A percentile compares a stretch with the other conserved stretches of the same genome.
Conservation (phyloP, 208 protist species). For the Trypanosoma cruzi region DNA sequence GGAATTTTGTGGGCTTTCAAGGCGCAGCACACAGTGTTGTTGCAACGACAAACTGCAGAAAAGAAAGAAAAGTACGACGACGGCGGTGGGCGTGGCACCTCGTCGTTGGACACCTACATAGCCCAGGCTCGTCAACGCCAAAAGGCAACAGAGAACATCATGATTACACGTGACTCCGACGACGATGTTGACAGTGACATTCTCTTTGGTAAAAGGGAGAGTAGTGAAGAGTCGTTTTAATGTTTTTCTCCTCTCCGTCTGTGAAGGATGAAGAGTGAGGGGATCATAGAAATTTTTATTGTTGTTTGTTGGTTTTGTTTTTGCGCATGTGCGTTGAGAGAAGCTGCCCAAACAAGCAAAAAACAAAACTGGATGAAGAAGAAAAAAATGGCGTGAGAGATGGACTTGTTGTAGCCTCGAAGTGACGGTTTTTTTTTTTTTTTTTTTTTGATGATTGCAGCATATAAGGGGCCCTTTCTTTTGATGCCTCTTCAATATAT, state of each 20-base stretch:
- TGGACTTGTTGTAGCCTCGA: not conserved
- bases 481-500: too few relatives aligned
- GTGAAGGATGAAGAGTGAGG: not conserved
- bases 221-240: slow-evolving; percentile 32
- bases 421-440: not conserved
- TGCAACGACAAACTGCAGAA: slow-evolving; percentile 24
- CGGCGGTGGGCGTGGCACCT: slow-evolving; percentile 1
- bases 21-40: slow-evolving; percentile 42
- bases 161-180: slow-evolving; percentile 13
- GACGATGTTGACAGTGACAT: slow-evolving; percentile 33
- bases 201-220: slow-evolving; percentile 18
- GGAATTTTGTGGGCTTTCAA: slow-evolving; percentile 65
- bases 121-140: slow-evolving; percentile 4
- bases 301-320: not conserved
- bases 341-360: not conserved
- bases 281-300: not conserved
- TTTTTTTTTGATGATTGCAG: too few relatives aligned
- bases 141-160: not conserved
- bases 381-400: too few relatives aligned
- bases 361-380: not conserved
- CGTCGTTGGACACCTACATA: slow-evolving; percentile 14
- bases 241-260: not conserved
- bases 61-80: not conserved
- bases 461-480: too few relatives aligned
- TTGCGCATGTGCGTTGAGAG: not conserved